Conservation (phyloP, 192 early-diverging fungal species). For the Allomyces macrogynus region DNA sequence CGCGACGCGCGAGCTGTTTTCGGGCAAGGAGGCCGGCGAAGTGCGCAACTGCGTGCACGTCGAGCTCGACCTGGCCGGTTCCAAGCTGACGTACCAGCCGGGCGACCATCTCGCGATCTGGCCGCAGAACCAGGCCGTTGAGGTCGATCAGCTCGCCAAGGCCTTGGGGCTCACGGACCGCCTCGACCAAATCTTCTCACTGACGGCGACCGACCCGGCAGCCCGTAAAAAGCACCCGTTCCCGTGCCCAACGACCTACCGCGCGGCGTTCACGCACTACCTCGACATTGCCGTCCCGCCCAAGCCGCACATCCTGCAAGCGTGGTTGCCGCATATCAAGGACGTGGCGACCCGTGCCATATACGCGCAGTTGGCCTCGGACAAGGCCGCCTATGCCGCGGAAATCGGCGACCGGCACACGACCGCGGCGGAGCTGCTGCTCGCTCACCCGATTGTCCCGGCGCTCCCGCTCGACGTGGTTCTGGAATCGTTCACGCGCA, state of each 20-base stretch:
- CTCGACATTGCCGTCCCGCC: conserved; percentile 61
- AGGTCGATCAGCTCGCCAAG: conserved; percentile 42
- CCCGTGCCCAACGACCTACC: conserved; percentile 66
- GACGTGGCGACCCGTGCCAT: conserved; percentile 25
- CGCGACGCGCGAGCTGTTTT: conserved; percentile 45
- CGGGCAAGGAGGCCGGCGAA: conserved; percentile 15
- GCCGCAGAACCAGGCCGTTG: conserved; percentile 62
- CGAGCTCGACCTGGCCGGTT: conserved; percentile 72
- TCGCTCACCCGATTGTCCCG: conserved; percentile 30
- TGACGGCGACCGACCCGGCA: conserved; percentile 49
- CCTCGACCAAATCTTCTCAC: conserved; percentile 44
- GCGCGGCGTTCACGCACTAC: conserved; percentile 74
- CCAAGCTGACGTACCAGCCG: conserved; percentile 63
- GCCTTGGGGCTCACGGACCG: conserved; percentile 38
- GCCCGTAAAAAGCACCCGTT: conserved; percentile 66
- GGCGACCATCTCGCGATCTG: conserved; percentile 93
- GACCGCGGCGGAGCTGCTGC: conserved; percentile 55
- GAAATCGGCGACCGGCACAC: conserved; percentile 38
- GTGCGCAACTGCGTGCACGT: conserved; percentile 79
- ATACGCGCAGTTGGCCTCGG: conserved; percentile 31
- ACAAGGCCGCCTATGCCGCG: conserved; percentile 45
- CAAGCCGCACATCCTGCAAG: conserved; percentile 40
- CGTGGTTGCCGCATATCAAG: conserved; percentile 22
- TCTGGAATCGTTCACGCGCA: conserved; percentile 59
- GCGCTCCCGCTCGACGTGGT: conserved; percentile 59